phyloP scores from a whole-genome alignment of 805 yeast genomes.

The Clavispora phyllophila region DNA sequence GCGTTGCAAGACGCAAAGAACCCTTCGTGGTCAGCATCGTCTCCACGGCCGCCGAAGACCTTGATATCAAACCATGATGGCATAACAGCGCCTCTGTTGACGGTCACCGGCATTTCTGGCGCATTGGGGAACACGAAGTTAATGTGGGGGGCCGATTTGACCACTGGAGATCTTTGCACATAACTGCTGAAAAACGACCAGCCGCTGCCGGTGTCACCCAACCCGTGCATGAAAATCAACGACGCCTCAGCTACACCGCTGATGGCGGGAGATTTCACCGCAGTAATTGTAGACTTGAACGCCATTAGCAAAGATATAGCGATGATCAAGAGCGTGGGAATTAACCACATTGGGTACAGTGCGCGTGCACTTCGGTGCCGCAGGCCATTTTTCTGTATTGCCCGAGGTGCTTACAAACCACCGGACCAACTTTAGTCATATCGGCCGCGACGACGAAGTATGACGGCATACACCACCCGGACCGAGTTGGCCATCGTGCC shows the following conservation, averaged over 20 bases:
- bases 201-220: conserved; percentile 88
- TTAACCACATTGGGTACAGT: neutral
- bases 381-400: neutral
- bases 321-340: neutral
- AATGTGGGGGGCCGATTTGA: conserved; percentile 44
- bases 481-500: too few species aligned
- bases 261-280: conserved; percentile 26
- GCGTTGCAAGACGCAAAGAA: conserved; percentile 45
- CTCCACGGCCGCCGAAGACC: conserved; percentile 46
- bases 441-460: too few species aligned
- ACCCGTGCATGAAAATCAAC: conserved; percentile 77
- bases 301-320: neutral
- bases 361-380: neutral
- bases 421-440: neutral
- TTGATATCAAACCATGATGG: conserved; percentile 86
- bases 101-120: conserved; percentile 64
- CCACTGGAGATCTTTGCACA: conserved; percentile 38
- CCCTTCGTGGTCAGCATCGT: conserved; percentile 49
- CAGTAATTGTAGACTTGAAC: conserved; percentile 10
- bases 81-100: conserved; percentile 60
- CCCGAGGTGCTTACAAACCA: neutral
- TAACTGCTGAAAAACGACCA: conserved; percentile 79
- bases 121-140: conserved; percentile 91
- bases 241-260: conserved; percentile 38
- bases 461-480: too few species aligned